Evolutionary conservation across 2,329 filamentous ascomycete genomes (phyloP).

Genomic region (Colletotrichum sojae): DNA sequence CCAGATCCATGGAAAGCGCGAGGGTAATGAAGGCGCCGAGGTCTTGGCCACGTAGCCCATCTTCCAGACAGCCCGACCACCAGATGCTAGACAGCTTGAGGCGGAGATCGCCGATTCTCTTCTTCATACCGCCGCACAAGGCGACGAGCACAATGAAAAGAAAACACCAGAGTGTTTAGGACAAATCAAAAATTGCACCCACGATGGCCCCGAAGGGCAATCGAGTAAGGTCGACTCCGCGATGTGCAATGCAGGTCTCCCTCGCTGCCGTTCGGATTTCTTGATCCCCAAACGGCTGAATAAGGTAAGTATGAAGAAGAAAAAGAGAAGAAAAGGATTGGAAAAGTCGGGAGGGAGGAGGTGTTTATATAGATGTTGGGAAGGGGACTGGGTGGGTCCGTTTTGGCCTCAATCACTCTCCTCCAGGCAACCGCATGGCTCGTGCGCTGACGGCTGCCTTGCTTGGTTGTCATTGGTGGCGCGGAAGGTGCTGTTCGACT

Average conservation of each 20-base stretch:
- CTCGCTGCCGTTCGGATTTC: conserved; percentile 57
- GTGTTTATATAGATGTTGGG: conserved; percentile 49
- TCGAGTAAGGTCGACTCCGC: conserved; percentile 41
- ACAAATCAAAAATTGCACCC: conserved; percentile 44
- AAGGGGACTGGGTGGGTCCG: background rate
- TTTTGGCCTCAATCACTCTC: conserved; percentile 29
- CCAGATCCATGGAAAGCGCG: no score
- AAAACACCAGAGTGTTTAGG: background rate
- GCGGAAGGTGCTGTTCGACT: no score
- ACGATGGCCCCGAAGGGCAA: conserved; percentile 44
- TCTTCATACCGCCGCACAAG: conserved; percentile 43
- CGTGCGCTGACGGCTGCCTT: background rate
- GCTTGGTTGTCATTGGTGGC: conserved; percentile 6
- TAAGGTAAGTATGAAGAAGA: conserved; percentile 67
- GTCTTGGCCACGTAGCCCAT: no score
- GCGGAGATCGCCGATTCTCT: no score
- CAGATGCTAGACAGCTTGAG: background rate
- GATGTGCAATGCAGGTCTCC: conserved; percentile 68
- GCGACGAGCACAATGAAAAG: conserved; percentile 44
- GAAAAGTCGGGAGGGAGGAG: conserved; percentile 20
- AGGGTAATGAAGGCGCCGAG: no score
- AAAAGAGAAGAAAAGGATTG: conserved; percentile 36
- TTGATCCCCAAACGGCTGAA: conserved; percentile 59
- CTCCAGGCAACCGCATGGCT: background rate
- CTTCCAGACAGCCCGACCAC: no score